phyloP scores from a whole-genome alignment of 1,284 basidiomycete species.

The Anthracocystis setariae region DNA sequence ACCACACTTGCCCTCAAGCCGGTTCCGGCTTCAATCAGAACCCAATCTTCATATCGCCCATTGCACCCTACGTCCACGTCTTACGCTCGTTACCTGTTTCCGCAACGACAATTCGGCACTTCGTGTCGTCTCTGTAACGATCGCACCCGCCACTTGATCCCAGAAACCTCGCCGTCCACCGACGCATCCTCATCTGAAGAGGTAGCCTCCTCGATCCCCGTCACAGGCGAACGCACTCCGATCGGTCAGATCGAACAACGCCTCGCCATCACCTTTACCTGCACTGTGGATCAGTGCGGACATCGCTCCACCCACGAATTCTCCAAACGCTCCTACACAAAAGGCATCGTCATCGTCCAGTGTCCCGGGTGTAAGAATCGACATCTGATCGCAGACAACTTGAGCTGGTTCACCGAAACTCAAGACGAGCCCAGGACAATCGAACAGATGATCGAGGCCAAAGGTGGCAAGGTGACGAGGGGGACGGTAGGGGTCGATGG shows the following conservation, averaged over 20 bases:
- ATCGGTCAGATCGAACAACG: constrained; percentile 58
- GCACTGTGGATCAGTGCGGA: constrained; percentile 72
- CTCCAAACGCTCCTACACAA: constrained; percentile 82
- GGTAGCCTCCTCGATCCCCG: constrained; percentile 24
- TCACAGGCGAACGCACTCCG: constrained; percentile 42
- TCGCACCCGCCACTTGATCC: constrained; percentile 17
- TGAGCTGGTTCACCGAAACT: constrained; percentile 63
- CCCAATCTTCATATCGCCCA: constrained; percentile 2
- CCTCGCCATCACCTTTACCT: constrained; percentile 63
- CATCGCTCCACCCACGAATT: constrained; percentile 90
- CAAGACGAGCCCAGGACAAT: constrained; percentile 61
- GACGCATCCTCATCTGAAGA: background rate
- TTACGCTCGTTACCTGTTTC: background rate
- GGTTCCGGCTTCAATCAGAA: constrained; percentile 3
- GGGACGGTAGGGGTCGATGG: constrained; percentile 54
- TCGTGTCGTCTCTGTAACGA: constrained; percentile 2
- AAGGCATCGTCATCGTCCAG: constrained; percentile 88
- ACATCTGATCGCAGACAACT: constrained; percentile 66
- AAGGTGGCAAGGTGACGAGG: constrained; percentile 57
- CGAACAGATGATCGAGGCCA: constrained; percentile 63
- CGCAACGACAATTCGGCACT: constrained; percentile 9
- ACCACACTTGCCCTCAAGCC: background rate
- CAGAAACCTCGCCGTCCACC: constrained; percentile 14
- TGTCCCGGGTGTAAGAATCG: constrained; percentile 91
- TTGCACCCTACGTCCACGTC: background rate